Evolutionary conservation across 805 yeast species (phyloP), one percentile per base, ranked within the genome.

Genomic region (Lachancea nothofagi): DNA sequence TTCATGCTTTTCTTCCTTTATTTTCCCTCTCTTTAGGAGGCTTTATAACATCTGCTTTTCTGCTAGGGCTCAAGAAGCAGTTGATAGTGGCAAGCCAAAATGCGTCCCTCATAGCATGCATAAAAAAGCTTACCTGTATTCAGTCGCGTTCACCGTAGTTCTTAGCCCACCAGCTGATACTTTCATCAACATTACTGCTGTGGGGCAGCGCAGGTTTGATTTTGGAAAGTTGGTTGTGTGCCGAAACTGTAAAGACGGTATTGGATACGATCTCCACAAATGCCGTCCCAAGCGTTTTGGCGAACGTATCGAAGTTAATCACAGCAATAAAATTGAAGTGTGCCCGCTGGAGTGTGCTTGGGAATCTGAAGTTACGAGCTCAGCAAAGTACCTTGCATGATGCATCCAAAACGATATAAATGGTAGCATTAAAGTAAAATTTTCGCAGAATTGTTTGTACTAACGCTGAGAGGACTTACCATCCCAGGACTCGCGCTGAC

Each of bases 401-500:
- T 43, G 4, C 53, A 35, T 19, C 71, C 73, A 24, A 65, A 46
- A 14, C 3, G 58, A 61, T 7, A 64, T 35, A 41, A 71, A 71
- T 3, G 63, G 59, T 9, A 66, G 50, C 29, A 68, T 65, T 64
- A 43, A 15, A 53, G 45, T 3, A 72, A 72, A 28, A 67, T 65
- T 29, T 54, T 57, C 26, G 50, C 29, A 0, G 58, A 36, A 6
- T 42, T 39, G 3, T 49, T 38, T 2, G 71, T 57, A 27, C 56
- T 47, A 24, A 54, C 61, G 3, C 55, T 50, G 31, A 65, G 51
- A 14, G 66, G 42, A 6, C 57, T 48, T 9, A 64, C n/a, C 13
- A 58, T 29, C 6, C 70, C 72, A 20, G 56, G 49, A 3, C 71
- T 70, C 24, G 65, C 44, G n/a, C 54, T 32, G 5, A 65, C 65